These are phyloP conservation scores for Antrodiella citrinella DNA, from an alignment of 768 basidiomycete species.

Conservation along the genomic window DNA sequence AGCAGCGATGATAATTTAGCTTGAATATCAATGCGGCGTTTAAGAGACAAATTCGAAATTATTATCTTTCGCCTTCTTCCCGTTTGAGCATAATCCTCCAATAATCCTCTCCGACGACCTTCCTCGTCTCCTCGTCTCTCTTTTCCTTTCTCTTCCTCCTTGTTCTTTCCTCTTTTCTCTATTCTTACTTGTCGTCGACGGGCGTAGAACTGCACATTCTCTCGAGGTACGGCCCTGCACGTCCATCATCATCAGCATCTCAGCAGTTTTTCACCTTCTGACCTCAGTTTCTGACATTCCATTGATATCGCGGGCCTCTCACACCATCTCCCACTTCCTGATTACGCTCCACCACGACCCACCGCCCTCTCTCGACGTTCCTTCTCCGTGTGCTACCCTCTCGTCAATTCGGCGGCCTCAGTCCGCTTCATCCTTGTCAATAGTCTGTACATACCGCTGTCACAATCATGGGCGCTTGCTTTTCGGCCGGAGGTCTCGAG, in stretches of 20 bases:
- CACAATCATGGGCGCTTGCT: conserved; percentile 59
- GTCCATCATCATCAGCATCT: conserved; percentile 2
- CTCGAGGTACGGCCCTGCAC: not conserved
- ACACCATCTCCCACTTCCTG: not conserved
- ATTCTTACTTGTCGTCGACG: not conserved
- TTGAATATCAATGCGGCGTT: too few species aligned
- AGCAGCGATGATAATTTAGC: too few species aligned
- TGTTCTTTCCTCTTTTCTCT: not conserved
- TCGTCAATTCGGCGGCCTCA: not conserved
- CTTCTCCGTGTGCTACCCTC: conserved; percentile 5
- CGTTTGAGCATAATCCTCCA: too few species aligned
- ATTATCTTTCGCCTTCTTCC: too few species aligned
- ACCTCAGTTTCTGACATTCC: not conserved
- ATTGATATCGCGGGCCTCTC: not conserved
- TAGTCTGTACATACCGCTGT: conserved; percentile 1
- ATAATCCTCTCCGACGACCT: too few species aligned
- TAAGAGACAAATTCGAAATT: too few species aligned
- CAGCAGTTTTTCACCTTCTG: not conserved
- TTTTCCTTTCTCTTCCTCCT: conserved; percentile 5
- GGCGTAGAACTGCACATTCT: not conserved
- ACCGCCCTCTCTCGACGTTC: too few species aligned
- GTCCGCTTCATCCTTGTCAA: conserved; percentile 5
- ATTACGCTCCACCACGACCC: too few species aligned
- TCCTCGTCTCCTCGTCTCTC: conserved; percentile 6
- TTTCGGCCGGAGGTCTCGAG: conserved; percentile 56